Evolutionary conservation across 2,329 filamentous ascomycete genomes (phyloP), one percentile per base, ranked within the genome.

Genomic region (Cladobotryum protrusum): DNA sequence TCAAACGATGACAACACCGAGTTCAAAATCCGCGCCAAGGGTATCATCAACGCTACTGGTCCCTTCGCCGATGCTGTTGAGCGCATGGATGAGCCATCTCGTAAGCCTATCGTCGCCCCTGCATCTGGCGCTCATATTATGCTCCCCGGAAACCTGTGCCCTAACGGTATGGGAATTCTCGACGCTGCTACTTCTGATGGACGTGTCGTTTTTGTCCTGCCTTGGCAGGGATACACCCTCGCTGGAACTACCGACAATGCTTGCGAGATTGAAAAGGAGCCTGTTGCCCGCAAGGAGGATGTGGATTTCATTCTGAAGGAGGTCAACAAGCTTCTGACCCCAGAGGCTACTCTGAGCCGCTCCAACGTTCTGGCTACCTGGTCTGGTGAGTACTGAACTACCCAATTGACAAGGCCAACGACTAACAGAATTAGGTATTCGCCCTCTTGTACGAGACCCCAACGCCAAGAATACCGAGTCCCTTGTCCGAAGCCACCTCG

Each of bases 141-240:
- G 61, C 80, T 93, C 1, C 87, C 88, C 18, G 86, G 86, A 49
- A 86, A 86, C 69, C 86, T 86, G 70, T 87, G 84, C 64, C 87
- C 88, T 47, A 79, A 83, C 48, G 82, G 87, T 63, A 91, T 92
- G 84, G 87, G 87, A 54, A 74, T 93, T 45, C 87, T 93, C 56
- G 87, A 92, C 59, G 87, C 88, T 2, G 79, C 81, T 37, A 90
- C 88, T 3, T 91, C 87, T 1, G 87, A 93, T 61, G 87, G 87
- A n/a, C 82, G 87, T 61, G 87, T 93, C 56, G 87, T 93, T 60
- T 93, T 93, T 74, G 89, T 93, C 66, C 75, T 93, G 47, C 87
- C 87, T 7, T 93, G 87, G 87, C 85, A 92, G 67, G 87, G 87
- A 48, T 88, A 88, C 72, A 92, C 88, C 6, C 87, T 93, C 54